These are phyloP conservation scores for Pichia heedii DNA, from an alignment of 805 yeast species.

Conservation along the genomic window DNA sequence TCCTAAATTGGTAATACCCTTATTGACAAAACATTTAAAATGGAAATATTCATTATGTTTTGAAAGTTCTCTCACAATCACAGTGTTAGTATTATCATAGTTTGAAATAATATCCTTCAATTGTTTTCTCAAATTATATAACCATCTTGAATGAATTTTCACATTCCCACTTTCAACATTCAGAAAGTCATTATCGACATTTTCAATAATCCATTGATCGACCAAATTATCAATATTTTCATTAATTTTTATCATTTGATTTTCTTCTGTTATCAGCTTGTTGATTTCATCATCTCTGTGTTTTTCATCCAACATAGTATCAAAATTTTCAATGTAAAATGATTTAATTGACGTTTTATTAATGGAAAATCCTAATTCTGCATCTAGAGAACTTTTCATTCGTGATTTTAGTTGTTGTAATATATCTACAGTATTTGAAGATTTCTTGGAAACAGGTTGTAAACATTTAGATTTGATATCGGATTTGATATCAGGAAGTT, in stretches of 20 bases:
- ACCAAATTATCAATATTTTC: background rate
- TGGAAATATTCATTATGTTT: background rate
- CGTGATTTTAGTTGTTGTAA: constrained; percentile 1
- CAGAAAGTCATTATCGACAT: constrained; percentile 4
- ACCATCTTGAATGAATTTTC: constrained; percentile 2
- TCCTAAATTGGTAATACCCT: background rate
- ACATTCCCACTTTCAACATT: background rate
- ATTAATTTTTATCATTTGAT: background rate
- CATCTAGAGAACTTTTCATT: constrained; percentile 6
- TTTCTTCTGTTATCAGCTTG: background rate
- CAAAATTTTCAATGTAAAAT: background rate
- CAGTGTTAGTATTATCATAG: background rate
- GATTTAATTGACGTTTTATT: background rate
- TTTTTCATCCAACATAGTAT: background rate
- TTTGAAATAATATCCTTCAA: background rate
- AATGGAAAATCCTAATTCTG: constrained; percentile 8
- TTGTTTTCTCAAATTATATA: background rate
- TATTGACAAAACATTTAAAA: constrained; percentile 3
- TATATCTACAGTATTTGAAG: background rate
- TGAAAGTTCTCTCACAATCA: too few relatives aligned
- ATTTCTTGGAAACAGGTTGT: background rate
- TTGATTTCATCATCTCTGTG: constrained; percentile 2
- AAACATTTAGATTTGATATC: background rate
- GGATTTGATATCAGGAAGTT: too few relatives aligned
- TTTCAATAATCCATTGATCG: background rate